Evolutionary conservation across 257 asterid genomes (phyloP), one percentile per base, ranked within the genome.

Genomic region (Ophiorrhiza pumila): DNA sequence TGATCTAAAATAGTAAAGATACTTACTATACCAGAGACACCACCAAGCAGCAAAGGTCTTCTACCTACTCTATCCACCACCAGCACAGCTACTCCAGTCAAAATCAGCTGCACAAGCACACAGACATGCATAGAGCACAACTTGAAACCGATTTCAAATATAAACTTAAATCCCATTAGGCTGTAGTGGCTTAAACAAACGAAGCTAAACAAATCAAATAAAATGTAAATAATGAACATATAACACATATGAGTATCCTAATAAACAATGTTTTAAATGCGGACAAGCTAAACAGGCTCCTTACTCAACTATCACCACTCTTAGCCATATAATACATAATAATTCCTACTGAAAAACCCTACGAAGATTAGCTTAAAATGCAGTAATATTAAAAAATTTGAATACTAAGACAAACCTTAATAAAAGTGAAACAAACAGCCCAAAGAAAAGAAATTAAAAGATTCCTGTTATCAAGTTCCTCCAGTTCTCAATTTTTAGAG

Each of bases 21-120:
- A 83, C 95, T 85, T 89, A 93, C 97, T 76, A 93, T 87, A 31
- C 97, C 98, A 85, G 97, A 89, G 69, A 91, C 97, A 55, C 98
- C 98, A 57, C 95, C 96, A 79, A 93, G 97, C 60, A 93, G 90
- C 80, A 93, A 74, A 78, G 98, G 98, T 69, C 98, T 86, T 81
- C 98, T 89, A 68, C 98, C 98, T 79, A 91, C 82, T 79, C 82
- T 89, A 81, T 93, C 98, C 64, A 93, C 85, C 59, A 80, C 85
- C 76, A 80, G 66, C 56, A 93, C 96, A 6, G 97, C 93, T 42
- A 84, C 87, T 57, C 91, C 98, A 37, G 98, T 93, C 98, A 91
- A 86, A 70, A 89, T 77, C 79, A 93, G 85, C 97, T 93, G 77
- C 58, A 77, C 20, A 70, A 74, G 63, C 74, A 34, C 42, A 74